A percentile compares a stretch with the other conserved stretches of the same genome.
phyloP scores from a whole-genome alignment of 2,329 filamentous ascomycete genomes.

The Plectosphaerella cucumerina region DNA sequence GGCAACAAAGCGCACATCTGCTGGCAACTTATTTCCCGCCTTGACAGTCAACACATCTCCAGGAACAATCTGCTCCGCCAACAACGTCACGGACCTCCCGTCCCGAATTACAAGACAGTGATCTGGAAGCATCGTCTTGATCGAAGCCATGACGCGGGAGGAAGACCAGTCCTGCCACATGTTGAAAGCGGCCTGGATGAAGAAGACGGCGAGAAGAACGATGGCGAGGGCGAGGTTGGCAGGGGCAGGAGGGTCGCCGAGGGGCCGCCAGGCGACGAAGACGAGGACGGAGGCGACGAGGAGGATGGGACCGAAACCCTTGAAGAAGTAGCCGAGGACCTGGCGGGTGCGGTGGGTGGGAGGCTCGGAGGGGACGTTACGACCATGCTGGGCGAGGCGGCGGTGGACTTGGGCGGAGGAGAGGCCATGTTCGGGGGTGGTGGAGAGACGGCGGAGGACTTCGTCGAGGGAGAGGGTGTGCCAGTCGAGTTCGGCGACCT shows the following conservation, averaged over 20 bases:
- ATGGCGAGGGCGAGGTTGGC: slow-evolving; percentile 72
- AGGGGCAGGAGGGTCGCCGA: slow-evolving; percentile 63
- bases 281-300: slow-evolving; percentile 66
- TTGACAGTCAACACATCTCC: slow-evolving; percentile 67
- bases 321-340: slow-evolving; percentile 68
- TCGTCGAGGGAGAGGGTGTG: slow-evolving; percentile 57
- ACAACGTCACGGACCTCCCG: slow-evolving; percentile 41
- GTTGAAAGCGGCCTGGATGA: slow-evolving; percentile 66
- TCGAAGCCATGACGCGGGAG: slow-evolving; percentile 72
- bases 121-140: slow-evolving; percentile 76
- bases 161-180: slow-evolving; percentile 74
- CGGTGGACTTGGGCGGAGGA: slow-evolving; percentile 52
- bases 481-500: slow-evolving; percentile 63
- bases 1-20: slow-evolving; percentile 67
- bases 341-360: slow-evolving; percentile 55
- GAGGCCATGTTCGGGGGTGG: slow-evolving; percentile 53
- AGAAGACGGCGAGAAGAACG: slow-evolving; percentile 66
- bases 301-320: slow-evolving; percentile 70
- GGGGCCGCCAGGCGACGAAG: slow-evolving; percentile 72
- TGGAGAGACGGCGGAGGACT: slow-evolving; percentile 54
- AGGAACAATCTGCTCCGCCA: slow-evolving; percentile 61
- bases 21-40: slow-evolving; percentile 69
- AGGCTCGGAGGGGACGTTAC: slow-evolving; percentile 62
- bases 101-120: slow-evolving; percentile 63
- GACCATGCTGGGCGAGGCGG: slow-evolving; percentile 56